Evolutionary conservation across 345 rosid species (phyloP).

Genomic region (Corchorus olitorius): DNA sequence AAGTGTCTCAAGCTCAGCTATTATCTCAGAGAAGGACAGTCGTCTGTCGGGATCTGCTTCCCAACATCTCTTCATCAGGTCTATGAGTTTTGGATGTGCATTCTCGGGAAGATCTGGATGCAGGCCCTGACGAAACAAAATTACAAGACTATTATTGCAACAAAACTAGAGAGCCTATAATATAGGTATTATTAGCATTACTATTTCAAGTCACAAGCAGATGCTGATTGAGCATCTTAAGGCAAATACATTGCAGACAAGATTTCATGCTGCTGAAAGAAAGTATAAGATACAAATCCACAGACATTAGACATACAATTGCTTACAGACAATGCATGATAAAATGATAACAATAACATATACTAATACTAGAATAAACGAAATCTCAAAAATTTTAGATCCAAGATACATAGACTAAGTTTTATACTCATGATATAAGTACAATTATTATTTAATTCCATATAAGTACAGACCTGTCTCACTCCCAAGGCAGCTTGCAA

Average conservation of each 20-base stretch:
- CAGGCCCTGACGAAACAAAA: constrained; percentile 49
- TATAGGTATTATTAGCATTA: too few species aligned
- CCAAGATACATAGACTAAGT: neutral
- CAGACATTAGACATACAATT: neutral
- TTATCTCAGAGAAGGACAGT: constrained; percentile 59
- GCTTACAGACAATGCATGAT: neutral
- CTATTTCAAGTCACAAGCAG: too few species aligned
- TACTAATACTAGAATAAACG: neutral
- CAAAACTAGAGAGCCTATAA: too few species aligned
- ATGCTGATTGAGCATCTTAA: too few species aligned
- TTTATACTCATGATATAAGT: neutral
- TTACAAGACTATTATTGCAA: neutral
- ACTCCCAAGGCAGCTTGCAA: constrained; percentile 84
- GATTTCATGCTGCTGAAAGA: too few species aligned
- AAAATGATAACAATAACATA: neutral
- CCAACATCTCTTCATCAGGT: constrained; percentile 78
- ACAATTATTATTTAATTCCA: neutral
- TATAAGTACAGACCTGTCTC: constrained; percentile 51
- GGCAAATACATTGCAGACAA: too few species aligned
- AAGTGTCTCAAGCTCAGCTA: constrained; percentile 55
- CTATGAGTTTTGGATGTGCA: constrained; percentile 52
- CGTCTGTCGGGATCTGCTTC: constrained; percentile 52
- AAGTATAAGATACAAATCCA: neutral
- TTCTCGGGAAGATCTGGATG: constrained; percentile 62
- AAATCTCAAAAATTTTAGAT: neutral